Base-by-base conservation (phyloP, 176 grass and related monocot species). In the Ensete glaucum region DNA sequence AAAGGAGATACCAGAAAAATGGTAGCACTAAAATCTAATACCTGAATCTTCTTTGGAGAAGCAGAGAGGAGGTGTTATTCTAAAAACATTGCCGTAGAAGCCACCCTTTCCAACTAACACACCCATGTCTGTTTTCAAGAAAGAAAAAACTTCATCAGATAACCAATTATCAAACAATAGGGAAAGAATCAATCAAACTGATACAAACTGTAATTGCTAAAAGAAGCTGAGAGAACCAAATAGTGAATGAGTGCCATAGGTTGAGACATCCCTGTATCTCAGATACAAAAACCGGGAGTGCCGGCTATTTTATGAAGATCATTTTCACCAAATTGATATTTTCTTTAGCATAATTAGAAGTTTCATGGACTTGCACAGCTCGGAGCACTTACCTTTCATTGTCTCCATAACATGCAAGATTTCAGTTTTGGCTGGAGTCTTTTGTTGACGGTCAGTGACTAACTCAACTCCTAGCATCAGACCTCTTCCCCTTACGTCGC, bases 61-160 rank as follows among this genome's bases (percentile, higher is more conserved):
- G 85, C 90, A 97, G 25, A 97, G 72, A 27, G 94, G 94, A 24
- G 94, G 94, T 23, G 94, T 97, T 85, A 97, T 77, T 87, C 94
- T 93, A 68, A 97, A 91, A 43, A 97, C 90, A 76, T 97, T 97
- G 11, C 94, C 90, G 7, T 82, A 83, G 83, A 97, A 97, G 77
- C 94, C 94, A 52, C 94, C 90, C 50, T 93, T 97, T 13, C 94
- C 94, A 15, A 91, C 79, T 68, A 97, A 64, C 49, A 97, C 89
- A 52, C 94, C 90, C 94, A 97, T 91, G 69, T 97, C 94, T 97
- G 82, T 78, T 16, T 1, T 1, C 17, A 48, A 71, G 65, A 20
- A 81, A 78, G 11, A 69, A 34, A 69, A 34, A 65, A 16, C 7
- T 54, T 52, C 15, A 66, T 67, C 63, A 71, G 23, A 22, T 17